Evolutionary conservation across 805 yeast species (phyloP).

Genomic region (Ogataea degrootiae): DNA sequence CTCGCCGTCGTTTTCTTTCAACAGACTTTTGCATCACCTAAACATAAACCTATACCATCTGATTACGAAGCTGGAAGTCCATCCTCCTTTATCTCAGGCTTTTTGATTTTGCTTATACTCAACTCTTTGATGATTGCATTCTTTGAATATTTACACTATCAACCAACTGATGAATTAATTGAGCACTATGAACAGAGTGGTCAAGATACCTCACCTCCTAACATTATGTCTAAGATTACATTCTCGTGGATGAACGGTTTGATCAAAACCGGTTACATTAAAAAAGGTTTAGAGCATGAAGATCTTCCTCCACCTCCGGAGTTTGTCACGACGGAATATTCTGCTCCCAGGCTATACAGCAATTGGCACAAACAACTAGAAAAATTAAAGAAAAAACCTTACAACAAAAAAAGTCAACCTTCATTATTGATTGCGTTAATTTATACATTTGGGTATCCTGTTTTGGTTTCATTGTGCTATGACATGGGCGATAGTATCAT

Average conservation of each 20-base stretch:
- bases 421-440: constrained; percentile 31
- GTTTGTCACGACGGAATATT: constrained; percentile 30
- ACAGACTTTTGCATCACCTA: constrained; percentile 26
- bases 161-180: constrained; percentile 36
- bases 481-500: constrained; percentile 36
- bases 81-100: constrained; percentile 7
- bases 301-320: constrained; percentile 40
- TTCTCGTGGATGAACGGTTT: constrained; percentile 90
- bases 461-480: constrained; percentile 30
- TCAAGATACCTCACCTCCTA: constrained; percentile 32
- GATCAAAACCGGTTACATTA: constrained; percentile 62
- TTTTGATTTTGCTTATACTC: constrained; percentile 27
- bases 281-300: constrained; percentile 30
- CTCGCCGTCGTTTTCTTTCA: constrained; percentile 15
- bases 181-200: constrained; percentile 31
- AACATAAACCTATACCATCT: constrained; percentile 10
- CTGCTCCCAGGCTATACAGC: constrained; percentile 26
- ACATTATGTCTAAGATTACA: constrained; percentile 70
- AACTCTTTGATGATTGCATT: constrained; percentile 31
- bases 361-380: constrained; percentile 33
- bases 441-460: constrained; percentile 34
- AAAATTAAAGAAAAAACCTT: constrained; percentile 17
- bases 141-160: constrained; percentile 33
- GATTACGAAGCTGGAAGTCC: background rate
- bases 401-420: constrained; percentile 15